phyloP scores from a whole-genome alignment of 192 early-diverging fungal genomes.

The Funneliformis mosseae region DNA sequence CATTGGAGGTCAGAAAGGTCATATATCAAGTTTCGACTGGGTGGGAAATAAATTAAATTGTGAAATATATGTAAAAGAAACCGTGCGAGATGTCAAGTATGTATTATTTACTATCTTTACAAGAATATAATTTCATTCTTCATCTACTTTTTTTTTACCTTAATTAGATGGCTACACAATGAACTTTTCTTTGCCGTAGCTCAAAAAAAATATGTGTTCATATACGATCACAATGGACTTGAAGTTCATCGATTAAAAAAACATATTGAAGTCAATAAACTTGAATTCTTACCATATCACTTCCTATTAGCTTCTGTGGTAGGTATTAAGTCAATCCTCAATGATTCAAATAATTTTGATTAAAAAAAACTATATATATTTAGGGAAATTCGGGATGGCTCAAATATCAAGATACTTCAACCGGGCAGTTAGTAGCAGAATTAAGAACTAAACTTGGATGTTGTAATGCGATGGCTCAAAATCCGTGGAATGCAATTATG shows the following conservation, averaged over 20 bases:
- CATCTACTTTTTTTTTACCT: not conserved
- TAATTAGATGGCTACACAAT: constrained; percentile 87
- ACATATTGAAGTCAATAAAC: constrained; percentile 77
- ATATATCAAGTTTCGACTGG: constrained; percentile 93
- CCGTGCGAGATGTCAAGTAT: constrained; percentile 82
- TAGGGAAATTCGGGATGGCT: constrained; percentile 79
- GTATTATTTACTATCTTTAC: constrained; percentile 20
- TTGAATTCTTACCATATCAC: constrained; percentile 94
- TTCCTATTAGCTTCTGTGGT: constrained; percentile 83
- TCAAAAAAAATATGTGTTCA: constrained; percentile 93
- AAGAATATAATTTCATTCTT: not conserved
- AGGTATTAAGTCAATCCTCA: constrained; percentile 12
- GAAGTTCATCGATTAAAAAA: constrained; percentile 88
- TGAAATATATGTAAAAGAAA: constrained; percentile 88
- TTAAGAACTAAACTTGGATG: constrained; percentile 74
- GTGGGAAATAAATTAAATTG: constrained; percentile 69
- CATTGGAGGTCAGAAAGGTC: constrained; percentile 80
- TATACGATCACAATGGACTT: constrained; percentile 89
- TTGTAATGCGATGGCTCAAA: constrained; percentile 84
- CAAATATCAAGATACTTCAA: constrained; percentile 94
- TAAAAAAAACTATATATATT: constrained; percentile 10
- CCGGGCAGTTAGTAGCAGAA: constrained; percentile 81
- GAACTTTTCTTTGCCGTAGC: constrained; percentile 92
- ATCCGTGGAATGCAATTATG: constrained; percentile 88
- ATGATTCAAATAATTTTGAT: not conserved